A percentile compares a stretch with the other conserved stretches of the same genome.
phyloP scores from a whole-genome alignment of 805 yeast species.

The Pichia manshurica region DNA sequence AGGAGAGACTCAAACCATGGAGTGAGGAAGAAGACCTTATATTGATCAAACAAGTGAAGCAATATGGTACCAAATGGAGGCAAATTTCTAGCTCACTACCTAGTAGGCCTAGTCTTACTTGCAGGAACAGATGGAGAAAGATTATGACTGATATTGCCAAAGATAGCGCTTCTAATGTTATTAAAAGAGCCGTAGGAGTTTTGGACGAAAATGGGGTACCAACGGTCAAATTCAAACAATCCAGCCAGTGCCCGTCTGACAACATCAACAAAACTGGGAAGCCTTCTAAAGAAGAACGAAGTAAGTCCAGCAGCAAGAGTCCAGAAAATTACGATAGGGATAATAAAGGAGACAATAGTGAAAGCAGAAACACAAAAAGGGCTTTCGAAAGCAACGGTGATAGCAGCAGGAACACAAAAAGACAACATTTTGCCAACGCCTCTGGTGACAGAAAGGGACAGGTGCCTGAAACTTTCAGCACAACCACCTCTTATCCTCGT shows the following conservation, averaged over 20 bases:
- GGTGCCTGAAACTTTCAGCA: background rate
- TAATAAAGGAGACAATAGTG: no score
- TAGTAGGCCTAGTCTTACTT: slow-evolving; percentile 81
- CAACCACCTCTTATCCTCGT: slow-evolving; percentile 3
- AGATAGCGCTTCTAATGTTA: slow-evolving; percentile 51
- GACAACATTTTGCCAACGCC: background rate
- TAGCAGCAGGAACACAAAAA: background rate
- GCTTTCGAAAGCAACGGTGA: background rate
- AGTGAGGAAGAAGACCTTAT: slow-evolving; percentile 65
- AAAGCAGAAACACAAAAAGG: background rate
- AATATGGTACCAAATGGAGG: slow-evolving; percentile 85
- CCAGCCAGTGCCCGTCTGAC: background rate
- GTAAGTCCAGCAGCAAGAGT: no score
- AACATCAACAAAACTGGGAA: background rate
- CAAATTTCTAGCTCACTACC: slow-evolving; percentile 64
- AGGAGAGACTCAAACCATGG: slow-evolving; percentile 79
- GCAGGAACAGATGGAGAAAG: slow-evolving; percentile 90
- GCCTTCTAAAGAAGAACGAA: background rate
- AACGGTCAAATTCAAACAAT: slow-evolving; percentile 10
- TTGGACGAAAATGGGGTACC: slow-evolving; percentile 18
- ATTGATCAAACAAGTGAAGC: slow-evolving; percentile 60
- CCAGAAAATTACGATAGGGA: no score
- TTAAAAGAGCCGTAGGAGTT: slow-evolving; percentile 55
- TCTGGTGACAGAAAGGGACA: background rate
- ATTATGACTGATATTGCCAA: slow-evolving; percentile 70